Conservation (phyloP, 2,329 filamentous ascomycete genomes). For the Blastomyces parvus region DNA sequence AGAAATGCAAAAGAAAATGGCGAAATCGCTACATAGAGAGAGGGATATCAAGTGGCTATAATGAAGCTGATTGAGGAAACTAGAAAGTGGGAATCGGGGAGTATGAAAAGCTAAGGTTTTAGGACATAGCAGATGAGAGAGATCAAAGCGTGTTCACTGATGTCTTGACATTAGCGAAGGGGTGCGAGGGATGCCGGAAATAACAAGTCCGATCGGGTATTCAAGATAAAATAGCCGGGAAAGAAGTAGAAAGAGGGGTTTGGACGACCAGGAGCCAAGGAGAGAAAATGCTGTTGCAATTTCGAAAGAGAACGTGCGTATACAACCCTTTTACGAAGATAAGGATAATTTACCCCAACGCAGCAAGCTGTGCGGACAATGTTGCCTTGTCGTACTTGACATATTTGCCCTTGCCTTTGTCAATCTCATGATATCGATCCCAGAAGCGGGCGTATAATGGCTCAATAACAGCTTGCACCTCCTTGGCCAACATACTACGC, state of each 20-base stretch:
- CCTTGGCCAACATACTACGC: constrained; percentile 64
- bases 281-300: neutral
- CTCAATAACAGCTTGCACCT: constrained; percentile 85
- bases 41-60: neutral
- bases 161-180: neutral
- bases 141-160: neutral
- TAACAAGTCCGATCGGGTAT: neutral
- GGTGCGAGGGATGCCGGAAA: neutral
- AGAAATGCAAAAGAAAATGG: neutral
- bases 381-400: constrained; percentile 90
- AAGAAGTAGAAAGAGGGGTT: neutral
- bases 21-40: neutral
- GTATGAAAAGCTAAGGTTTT: neutral
- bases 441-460: constrained; percentile 92
- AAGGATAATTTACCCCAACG: constrained; percentile 10
- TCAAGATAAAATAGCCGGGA: neutral
- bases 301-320: neutral
- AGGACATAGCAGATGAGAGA: neutral
- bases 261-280: neutral
- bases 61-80: neutral
- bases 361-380: constrained; percentile 54
- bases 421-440: constrained; percentile 94
- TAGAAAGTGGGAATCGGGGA: neutral
- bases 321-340: neutral
- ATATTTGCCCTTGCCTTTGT: constrained; percentile 96